Conservation (phyloP, 2,329 filamentous ascomycete genomes). For the Magnaporthiopsis incrustans region DNA sequence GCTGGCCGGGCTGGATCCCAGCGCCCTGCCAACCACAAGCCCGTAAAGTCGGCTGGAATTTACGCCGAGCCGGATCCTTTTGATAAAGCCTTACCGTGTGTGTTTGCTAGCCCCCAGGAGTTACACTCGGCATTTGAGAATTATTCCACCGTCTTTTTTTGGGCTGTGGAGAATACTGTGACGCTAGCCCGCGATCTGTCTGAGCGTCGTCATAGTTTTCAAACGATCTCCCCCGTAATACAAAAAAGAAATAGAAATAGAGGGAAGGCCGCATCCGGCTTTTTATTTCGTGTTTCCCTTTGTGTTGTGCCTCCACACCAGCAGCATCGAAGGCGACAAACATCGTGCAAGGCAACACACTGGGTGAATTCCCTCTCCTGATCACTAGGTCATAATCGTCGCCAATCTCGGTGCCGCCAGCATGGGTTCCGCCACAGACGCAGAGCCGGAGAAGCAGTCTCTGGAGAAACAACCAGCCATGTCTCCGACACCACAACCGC, state of each 20-base stretch:
- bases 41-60: neutral
- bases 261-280: neutral
- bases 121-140: neutral
- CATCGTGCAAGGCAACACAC: neutral
- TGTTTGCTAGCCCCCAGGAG: neutral
- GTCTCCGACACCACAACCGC: no score
- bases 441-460: neutral
- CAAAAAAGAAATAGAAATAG: neutral
- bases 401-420: neutral
- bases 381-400: no score
- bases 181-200: neutral
- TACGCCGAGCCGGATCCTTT: neutral
- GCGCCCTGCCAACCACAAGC: neutral
- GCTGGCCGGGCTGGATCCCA: no score
- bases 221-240: neutral
- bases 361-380: no score
- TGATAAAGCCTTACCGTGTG: neutral
- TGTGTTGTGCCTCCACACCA: neutral
- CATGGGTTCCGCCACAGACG: neutral
- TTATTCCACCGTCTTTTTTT: neutral
- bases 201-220: neutral
- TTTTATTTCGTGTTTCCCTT: neutral
- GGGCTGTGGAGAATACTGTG: neutral
- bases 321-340: neutral
- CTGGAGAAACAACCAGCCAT: neutral